These are phyloP conservation scores for Cercospora brassicicola DNA, from an alignment of 2,329 filamentous ascomycete genomes.

Conservation along the genomic window DNA sequence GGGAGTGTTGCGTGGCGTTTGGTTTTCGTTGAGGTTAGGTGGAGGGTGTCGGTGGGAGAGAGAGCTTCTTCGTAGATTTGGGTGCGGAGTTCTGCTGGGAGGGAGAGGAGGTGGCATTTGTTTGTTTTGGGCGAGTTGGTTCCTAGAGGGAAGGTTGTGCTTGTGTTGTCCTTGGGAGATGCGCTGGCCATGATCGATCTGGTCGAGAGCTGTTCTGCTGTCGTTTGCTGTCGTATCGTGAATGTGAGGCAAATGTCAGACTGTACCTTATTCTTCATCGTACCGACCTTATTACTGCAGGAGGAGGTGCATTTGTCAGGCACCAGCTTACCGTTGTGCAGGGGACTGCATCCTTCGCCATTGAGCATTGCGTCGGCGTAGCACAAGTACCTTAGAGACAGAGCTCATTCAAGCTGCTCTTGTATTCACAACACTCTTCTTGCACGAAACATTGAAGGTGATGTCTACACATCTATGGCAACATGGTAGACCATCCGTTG, in stretches of 20 bases:
- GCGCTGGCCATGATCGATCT: not conserved
- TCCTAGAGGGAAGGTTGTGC: not conserved
- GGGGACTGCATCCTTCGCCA: not conserved
- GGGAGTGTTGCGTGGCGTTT: slow-evolving; percentile 26
- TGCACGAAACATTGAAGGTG: not conserved
- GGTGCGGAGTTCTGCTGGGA: slow-evolving; percentile 32
- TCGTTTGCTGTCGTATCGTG: no score
- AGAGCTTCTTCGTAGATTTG: slow-evolving; percentile 31
- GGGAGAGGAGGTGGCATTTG: slow-evolving; percentile 25
- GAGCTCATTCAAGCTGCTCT: not conserved
- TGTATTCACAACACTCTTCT: not conserved
- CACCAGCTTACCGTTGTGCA: slow-evolving; percentile 4
- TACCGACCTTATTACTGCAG: not conserved
- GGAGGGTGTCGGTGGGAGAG: slow-evolving; percentile 25
- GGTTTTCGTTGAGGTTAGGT: slow-evolving; percentile 23
- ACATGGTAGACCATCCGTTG: not conserved
- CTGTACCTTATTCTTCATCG: no score
- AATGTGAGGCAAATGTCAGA: no score
- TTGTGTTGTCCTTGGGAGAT: not conserved
- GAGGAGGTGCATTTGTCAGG: not conserved
- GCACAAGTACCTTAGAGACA: not conserved
- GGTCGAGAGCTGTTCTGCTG: no score
- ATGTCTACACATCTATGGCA: not conserved
- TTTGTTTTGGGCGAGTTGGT: not conserved
- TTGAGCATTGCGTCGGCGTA: not conserved